A percentile compares a stretch with the other conserved stretches of the same genome.
Conservation (phyloP, 345 rosid species). For the Eucalyptus viminalis region DNA sequence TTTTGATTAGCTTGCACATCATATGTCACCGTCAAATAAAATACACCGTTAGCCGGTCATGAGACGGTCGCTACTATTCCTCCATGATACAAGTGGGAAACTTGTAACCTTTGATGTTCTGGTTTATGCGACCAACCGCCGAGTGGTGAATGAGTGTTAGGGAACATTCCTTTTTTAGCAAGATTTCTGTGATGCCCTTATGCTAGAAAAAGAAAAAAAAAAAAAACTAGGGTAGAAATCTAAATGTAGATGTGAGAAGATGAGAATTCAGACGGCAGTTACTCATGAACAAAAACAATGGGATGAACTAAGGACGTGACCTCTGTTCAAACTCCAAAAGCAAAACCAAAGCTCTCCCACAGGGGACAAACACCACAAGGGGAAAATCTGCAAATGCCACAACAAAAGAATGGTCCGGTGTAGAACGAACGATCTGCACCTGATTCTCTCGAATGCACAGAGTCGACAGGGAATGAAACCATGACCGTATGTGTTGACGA, state of each 20-base stretch:
- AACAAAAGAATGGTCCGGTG: neutral
- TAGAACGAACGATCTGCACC: neutral
- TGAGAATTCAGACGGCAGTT: neutral
- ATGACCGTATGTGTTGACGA: accelerated
- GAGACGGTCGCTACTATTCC: accelerated
- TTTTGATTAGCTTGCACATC: neutral
- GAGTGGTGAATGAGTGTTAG: neutral
- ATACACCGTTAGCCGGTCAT: neutral
- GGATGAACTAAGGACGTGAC: neutral
- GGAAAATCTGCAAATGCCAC: neutral
- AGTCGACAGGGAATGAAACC: accelerated
- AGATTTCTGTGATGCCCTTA: neutral
- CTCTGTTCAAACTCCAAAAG: slow-evolving; percentile 29
- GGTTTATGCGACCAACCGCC: neutral
- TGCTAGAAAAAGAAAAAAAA: neutral
- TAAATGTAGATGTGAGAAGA: neutral
- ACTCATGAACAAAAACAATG: neutral
- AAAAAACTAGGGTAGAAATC: neutral
- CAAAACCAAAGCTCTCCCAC: slow-evolving; percentile 34
- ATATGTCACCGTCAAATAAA: neutral
- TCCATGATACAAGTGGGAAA: neutral
- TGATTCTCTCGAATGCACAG: neutral
- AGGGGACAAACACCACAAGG: neutral
- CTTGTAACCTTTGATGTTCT: neutral
- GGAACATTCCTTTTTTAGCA: neutral